Evolutionary conservation across 108 stramenopile species (phyloP).

Genomic region (Cyclotella baltica): DNA sequence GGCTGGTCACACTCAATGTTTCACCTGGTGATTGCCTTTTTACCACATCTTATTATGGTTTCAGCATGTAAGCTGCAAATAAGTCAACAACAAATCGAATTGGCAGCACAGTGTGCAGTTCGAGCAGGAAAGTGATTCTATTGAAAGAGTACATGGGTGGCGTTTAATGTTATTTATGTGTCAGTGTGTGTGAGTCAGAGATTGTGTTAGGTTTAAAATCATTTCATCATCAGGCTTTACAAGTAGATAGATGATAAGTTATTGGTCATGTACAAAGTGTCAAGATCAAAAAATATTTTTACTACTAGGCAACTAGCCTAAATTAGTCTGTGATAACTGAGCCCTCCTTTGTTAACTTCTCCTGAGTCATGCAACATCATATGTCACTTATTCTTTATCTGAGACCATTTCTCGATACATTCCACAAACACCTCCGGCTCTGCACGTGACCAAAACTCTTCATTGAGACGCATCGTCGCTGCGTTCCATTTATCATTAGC

Average conservation of each 20-base stretch:
- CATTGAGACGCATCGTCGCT: constrained; percentile 57
- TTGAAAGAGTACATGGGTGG: too few species aligned
- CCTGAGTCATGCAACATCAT: neutral
- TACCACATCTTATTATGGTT: constrained; percentile 47
- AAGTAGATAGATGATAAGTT: too few species aligned
- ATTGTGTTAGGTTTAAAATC: too few species aligned
- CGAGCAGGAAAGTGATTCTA: constrained; percentile 9
- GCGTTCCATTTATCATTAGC: constrained; percentile 69
- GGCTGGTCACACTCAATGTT: constrained; percentile 84
- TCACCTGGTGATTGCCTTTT: constrained; percentile 60
- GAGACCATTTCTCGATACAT: constrained; percentile 72
- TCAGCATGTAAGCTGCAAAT: constrained; percentile 40
- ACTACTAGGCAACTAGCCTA: too few species aligned
- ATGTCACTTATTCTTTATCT: neutral
- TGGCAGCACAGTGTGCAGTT: constrained; percentile 36
- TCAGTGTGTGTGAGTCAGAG: too few species aligned
- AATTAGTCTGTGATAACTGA: too few species aligned
- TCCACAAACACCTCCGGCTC: constrained; percentile 79
- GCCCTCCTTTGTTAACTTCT: too few species aligned
- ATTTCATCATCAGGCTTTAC: too few species aligned
- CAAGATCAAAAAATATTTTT: too few species aligned
- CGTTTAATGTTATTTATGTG: too few species aligned
- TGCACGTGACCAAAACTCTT: constrained; percentile 72
- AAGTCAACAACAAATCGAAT: constrained; percentile 14
- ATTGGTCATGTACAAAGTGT: too few species aligned